A percentile compares a stretch with the other conserved stretches of the same genome.
These are phyloP conservation scores for Colletotrichum lentis DNA, from an alignment of 2,329 filamentous ascomycete genomes.

Conservation along the genomic window DNA sequence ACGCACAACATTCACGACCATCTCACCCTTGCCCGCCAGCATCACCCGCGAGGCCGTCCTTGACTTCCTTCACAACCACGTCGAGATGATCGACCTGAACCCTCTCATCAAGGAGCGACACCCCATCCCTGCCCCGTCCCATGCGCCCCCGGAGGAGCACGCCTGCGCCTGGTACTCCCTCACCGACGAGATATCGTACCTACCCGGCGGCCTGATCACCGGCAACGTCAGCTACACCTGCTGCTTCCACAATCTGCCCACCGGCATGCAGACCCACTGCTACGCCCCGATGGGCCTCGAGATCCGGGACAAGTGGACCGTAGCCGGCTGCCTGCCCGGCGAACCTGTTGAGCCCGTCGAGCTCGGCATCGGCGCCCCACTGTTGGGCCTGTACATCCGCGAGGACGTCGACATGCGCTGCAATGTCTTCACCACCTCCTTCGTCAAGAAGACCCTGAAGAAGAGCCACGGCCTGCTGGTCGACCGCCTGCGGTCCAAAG, in stretches of 20 bases:
- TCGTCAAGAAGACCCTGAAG: conserved; percentile 84
- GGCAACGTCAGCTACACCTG: conserved; percentile 80
- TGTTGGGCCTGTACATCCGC: conserved; percentile 77
- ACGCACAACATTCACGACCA: conserved; percentile 75
- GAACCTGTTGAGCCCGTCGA: conserved; percentile 73
- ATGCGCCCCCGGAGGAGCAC: conserved; percentile 75
- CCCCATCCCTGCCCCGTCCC: conserved; percentile 70
- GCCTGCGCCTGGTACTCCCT: conserved; percentile 80
- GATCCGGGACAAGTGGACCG: conserved; percentile 79
- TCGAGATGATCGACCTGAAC: conserved; percentile 87
- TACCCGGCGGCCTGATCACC: conserved; percentile 71
- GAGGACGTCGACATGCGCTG: conserved; percentile 87
- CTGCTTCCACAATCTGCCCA: conserved; percentile 77
- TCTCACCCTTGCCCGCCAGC: conserved; percentile 76
- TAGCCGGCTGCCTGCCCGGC: conserved; percentile 75
- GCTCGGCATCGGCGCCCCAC: conserved; percentile 70
- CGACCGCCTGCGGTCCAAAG: conserved; percentile 63
- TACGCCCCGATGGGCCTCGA: conserved; percentile 85
- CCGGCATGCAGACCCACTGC: conserved; percentile 80
- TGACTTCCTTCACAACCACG: conserved; percentile 78
- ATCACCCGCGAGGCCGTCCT: conserved; percentile 76
- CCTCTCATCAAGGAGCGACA: conserved; percentile 79
- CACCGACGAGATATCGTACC: conserved; percentile 78
- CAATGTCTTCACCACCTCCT: conserved; percentile 76
- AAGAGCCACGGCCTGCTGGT: conserved; percentile 77